A percentile compares a stretch with the other conserved stretches of the same genome.
phyloP scores from a whole-genome alignment of 306 rosid genomes.

The Cucumis melo region DNA sequence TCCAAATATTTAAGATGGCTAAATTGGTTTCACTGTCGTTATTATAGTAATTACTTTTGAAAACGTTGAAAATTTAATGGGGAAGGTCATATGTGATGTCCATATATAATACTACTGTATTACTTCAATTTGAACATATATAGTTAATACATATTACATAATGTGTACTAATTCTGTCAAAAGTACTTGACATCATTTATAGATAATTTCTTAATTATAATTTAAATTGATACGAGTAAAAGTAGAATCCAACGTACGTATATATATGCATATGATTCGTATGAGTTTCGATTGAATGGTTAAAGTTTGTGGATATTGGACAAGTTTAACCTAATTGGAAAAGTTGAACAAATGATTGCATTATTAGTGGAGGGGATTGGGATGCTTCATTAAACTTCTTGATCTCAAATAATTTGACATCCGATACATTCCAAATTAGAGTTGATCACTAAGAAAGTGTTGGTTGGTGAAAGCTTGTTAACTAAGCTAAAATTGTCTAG shows the following conservation, averaged over 20 bases:
- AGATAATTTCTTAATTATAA: neutral
- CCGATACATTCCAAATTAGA: neutral
- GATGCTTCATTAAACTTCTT: neutral
- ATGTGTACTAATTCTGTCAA: neutral
- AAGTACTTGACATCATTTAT: neutral
- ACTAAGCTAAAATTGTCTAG: slow-evolving; percentile 1
- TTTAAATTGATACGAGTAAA: neutral
- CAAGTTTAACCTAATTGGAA: neutral
- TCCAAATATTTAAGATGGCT: neutral
- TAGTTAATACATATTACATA: neutral
- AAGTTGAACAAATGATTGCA: neutral
- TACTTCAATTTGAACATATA: neutral
- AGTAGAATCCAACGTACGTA: neutral
- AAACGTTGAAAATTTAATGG: neutral
- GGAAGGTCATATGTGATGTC: neutral
- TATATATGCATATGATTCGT: neutral
- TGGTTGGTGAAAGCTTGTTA: slow-evolving; percentile 1
- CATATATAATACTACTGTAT: neutral
- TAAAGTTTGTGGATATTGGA: neutral
- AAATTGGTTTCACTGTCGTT: neutral
- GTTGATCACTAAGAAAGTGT: neutral
- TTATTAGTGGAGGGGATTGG: too few species aligned
- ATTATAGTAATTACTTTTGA: neutral
- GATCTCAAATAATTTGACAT: neutral
- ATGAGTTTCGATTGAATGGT: neutral